phyloP scores from a whole-genome alignment of 2,329 filamentous ascomycete genomes.

The Sclerotinia trifoliorum region DNA sequence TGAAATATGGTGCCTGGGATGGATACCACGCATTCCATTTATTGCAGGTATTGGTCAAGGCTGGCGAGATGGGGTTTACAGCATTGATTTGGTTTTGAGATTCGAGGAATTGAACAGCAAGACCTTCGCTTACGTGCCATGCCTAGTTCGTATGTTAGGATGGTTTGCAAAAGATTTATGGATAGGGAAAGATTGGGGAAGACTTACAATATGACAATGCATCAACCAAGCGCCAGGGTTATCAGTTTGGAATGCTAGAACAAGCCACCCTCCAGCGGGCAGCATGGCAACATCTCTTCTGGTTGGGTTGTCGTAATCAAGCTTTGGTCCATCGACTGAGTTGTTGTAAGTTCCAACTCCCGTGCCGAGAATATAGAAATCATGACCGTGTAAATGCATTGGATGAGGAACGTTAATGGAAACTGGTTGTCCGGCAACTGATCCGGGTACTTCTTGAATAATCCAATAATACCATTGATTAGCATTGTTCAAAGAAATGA shows the following conservation, averaged over 20 bases:
- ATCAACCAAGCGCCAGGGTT: slow-evolving; percentile 41
- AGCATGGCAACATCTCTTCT: slow-evolving; percentile 52
- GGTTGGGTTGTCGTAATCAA: slow-evolving; percentile 44
- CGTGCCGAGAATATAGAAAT: slow-evolving; percentile 44
- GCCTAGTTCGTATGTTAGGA: neutral
- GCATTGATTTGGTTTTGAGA: slow-evolving; percentile 11
- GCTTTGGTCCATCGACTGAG: neutral
- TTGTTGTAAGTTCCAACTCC: slow-evolving; percentile 25
- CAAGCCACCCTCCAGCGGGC: slow-evolving; percentile 26
- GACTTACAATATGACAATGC: slow-evolving; percentile 33
- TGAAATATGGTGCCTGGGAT: slow-evolving; percentile 24
- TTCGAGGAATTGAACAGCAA: slow-evolving; percentile 20
- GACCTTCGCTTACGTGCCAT: slow-evolving; percentile 20
- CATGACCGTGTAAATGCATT: slow-evolving; percentile 48
- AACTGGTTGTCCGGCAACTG: neutral
- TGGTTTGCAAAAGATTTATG: neutral
- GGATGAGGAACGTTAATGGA: slow-evolving; percentile 40
- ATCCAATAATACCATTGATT: slow-evolving; percentile 27
- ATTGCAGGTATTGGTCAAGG: slow-evolving; percentile 28
- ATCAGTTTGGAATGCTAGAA: slow-evolving; percentile 33
- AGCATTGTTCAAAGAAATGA: slow-evolving; percentile 25
- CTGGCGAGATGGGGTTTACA: slow-evolving; percentile 25
- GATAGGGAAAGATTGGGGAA: too few species aligned
- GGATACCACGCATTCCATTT: slow-evolving; percentile 31
- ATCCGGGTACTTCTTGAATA: slow-evolving; percentile 23